Evolutionary conservation across 345 rosid species (phyloP).

Genomic region (Luvunga scandens): DNA sequence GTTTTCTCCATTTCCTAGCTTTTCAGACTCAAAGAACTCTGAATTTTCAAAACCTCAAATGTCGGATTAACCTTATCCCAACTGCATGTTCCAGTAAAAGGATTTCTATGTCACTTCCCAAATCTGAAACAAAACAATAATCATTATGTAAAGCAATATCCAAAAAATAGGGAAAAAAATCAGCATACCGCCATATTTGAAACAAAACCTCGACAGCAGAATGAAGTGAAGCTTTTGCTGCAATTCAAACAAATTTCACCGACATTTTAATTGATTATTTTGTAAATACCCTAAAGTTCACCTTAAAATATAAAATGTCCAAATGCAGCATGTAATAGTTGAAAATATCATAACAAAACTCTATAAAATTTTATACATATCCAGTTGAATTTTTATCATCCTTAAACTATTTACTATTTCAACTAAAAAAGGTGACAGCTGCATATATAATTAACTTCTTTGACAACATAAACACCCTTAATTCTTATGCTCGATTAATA

Average conservation of each 20-base stretch:
- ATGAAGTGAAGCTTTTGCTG: not conserved
- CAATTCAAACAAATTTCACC: not conserved
- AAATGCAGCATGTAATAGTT: not conserved
- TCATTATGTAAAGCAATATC: not conserved
- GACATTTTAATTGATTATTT: not conserved
- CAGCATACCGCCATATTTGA: not conserved
- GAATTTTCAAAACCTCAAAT: conserved; percentile 7
- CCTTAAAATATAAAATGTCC: not conserved
- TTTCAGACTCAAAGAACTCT: conserved; percentile 10
- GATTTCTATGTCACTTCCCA: conserved; percentile 1
- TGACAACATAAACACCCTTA: not conserved
- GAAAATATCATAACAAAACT: not conserved
- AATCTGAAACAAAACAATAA: conserved; percentile 13
- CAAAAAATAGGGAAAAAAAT: not conserved
- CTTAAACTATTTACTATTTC: not conserved
- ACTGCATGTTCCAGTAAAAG: not conserved
- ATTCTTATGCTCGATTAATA: not conserved
- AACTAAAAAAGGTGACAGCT: not conserved
- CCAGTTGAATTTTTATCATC: not conserved
- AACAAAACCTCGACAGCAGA: not conserved
- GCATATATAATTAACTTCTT: not conserved
- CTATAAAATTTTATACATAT: no score
- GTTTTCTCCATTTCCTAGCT: conserved; percentile 48
- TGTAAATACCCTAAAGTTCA: not conserved
- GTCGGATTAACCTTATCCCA: not conserved